A percentile compares a stretch with the other conserved stretches of the same genome.
Conservation (phyloP, 768 basidiomycete genomes). For the Boletus pseudopeckii region DNA sequence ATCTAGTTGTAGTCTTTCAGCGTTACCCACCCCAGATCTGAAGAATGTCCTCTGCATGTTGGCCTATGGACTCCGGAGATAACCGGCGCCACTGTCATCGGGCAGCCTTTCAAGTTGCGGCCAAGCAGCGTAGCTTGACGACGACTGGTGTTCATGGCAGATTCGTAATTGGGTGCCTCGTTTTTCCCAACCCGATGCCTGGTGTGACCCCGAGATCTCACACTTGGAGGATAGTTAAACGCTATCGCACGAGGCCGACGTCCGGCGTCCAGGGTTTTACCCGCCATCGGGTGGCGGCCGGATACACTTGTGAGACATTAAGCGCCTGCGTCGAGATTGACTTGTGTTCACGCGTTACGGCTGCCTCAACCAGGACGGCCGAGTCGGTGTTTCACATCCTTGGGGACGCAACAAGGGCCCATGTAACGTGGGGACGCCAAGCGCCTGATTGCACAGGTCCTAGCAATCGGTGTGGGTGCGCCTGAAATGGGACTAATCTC, state of each 20-base stretch:
- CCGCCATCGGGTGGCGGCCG: slow-evolving; percentile 2
- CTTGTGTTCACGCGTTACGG: background rate
- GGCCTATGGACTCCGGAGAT: slow-evolving; percentile 3
- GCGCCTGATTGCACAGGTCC: background rate
- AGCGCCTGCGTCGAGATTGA: background rate
- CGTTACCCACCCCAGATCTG: slow-evolving; percentile 1
- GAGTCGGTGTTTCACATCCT: background rate
- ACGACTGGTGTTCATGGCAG: background rate
- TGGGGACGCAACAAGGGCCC: slow-evolving; percentile 8
- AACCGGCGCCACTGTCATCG: background rate
- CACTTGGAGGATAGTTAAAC: slow-evolving; percentile 12
- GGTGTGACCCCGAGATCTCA: background rate
- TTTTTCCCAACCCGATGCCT: slow-evolving; percentile 2
- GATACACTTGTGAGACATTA: background rate
- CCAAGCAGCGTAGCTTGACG: background rate
- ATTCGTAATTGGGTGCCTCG: background rate
- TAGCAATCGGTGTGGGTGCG: slow-evolving; percentile 6
- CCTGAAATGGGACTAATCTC: too few relatives aligned
- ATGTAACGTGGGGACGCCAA: slow-evolving; percentile 13
- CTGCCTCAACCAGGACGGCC: background rate
- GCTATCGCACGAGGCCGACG: slow-evolving; percentile 16
- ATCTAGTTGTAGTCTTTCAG: slow-evolving; percentile 11
- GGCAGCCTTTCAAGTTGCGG: background rate
- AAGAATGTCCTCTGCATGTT: background rate
- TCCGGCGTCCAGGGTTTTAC: slow-evolving; percentile 1